Conservation (phyloP, 163 green algal species). For the Scenedesmus sp. region DNA sequence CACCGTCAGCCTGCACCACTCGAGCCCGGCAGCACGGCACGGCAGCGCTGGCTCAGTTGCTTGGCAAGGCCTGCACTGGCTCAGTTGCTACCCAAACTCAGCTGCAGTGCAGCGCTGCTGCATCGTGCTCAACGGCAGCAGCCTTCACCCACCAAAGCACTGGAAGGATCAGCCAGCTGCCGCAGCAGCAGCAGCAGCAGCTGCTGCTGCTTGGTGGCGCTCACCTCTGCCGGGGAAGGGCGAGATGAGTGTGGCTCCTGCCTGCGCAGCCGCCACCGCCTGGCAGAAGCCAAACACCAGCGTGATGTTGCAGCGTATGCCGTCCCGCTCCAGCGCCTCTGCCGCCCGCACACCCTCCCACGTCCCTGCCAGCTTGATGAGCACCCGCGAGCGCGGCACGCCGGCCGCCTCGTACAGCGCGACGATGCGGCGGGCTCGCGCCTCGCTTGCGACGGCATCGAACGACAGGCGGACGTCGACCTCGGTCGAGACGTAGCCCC, state of each 20-base stretch:
- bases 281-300: constrained; percentile 87
- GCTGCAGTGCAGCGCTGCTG: constrained; percentile 69
- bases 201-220: too few species aligned
- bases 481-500: constrained; percentile 76
- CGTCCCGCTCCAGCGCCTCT: constrained; percentile 83
- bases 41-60: constrained; percentile 32
- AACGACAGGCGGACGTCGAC: constrained; percentile 72
- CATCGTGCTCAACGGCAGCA: constrained; percentile 61
- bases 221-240: constrained; percentile 62
- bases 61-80: constrained; percentile 54
- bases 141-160: constrained; percentile 66
- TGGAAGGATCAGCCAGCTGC: not conserved
- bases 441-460: constrained; percentile 61
- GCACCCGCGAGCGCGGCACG: constrained; percentile 53
- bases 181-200: not conserved
- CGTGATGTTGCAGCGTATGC: constrained; percentile 90
- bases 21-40: constrained; percentile 48
- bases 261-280: constrained; percentile 82
- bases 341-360: constrained; percentile 88
- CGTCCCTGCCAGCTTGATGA: constrained; percentile 84
- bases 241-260: constrained; percentile 81
- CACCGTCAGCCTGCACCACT: constrained; percentile 67
- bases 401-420: constrained; percentile 63
- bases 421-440: constrained; percentile 63
- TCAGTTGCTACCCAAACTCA: constrained; percentile 70